Base-by-base conservation (phyloP, 768 basidiomycete species). In the Lactifluus rugatus region DNA sequence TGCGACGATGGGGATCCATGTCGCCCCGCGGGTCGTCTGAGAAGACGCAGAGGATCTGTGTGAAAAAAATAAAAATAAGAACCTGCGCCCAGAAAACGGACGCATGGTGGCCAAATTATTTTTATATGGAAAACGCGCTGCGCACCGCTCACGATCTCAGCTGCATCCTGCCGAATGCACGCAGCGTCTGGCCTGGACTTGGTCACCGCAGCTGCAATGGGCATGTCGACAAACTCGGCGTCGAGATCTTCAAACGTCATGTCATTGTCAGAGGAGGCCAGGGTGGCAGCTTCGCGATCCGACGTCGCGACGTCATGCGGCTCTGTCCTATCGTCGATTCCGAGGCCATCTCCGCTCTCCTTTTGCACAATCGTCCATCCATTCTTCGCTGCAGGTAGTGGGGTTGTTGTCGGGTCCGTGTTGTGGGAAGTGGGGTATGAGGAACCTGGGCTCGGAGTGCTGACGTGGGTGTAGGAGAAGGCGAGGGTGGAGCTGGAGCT, bases 381-480 rank as follows among this genome's bases (percentile, higher is more conserved):
- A 17, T 59, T 64, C 37, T 50, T 63, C 23, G 53, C 36, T n/a
- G n/a, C n/a, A n/a, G n/a, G n/a, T n/a, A n/a, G 3, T 52, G 61
- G n/a, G 46, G 47, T 26, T 46, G 56, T 52, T n/a, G 48, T 53
- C 19, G 56, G 10, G 21, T 62, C 63, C 3, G n/a, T 13, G 34
- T 54, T 13, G 34, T 54, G 51, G n/a, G 63, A 28, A 9, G 63
- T n/a, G n/a, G n/a, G n/a, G n/a, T n/a, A 61, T 42, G 62, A 58
- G 11, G 58, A 62, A 50, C 61, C 39, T 0, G 63, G 54, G 46
- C 60, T 47, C 9, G 60, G 62, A n/a, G 45, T 61, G 54, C 42
- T 64, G 54, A 64, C 61, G 49, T 64, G 61, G 16, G 63, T 64
- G 25, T 64, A 64, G 14, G 63, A 64, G 16, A 64, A 54, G 31